phyloP scores from a whole-genome alignment of 2,329 filamentous ascomycete species.

The Stenocarpella maydis region DNA sequence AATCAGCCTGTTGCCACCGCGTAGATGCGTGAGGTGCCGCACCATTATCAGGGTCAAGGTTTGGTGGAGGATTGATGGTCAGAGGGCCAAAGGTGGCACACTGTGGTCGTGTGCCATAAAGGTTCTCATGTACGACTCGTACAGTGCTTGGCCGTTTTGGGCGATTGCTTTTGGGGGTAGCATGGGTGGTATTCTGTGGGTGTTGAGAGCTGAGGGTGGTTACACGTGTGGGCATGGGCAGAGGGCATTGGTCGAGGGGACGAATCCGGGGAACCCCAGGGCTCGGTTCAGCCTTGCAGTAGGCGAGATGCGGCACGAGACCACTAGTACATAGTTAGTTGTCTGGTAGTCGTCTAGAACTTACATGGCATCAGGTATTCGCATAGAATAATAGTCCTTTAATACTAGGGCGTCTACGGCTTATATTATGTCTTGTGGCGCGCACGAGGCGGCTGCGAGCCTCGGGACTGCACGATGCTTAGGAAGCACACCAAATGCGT shows the following conservation, averaged over 20 bases:
- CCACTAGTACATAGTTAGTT: not conserved
- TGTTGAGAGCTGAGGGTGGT: not conserved
- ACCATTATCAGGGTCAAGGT: not conserved
- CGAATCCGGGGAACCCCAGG: conserved; percentile 1
- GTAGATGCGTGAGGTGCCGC: not conserved
- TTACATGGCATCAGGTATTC: too few relatives aligned
- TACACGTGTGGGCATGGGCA: conserved; percentile 17
- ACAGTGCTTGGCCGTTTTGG: not conserved
- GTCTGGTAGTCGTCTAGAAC: not conserved
- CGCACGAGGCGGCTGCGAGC: conserved; percentile 10
- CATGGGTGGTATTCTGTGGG: not conserved
- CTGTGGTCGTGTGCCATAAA: conserved; percentile 14
- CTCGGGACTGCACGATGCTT: conserved; percentile 4
- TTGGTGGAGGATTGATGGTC: not conserved
- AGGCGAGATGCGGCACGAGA: conserved; percentile 16
- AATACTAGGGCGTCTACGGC: not conserved
- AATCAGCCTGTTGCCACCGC: not conserved
- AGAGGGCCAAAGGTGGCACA: not conserved
- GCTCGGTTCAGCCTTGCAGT: conserved; percentile 15
- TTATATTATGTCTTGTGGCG: not conserved
- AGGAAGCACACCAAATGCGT: not conserved
- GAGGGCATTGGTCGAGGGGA: not conserved
- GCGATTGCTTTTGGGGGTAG: conserved; percentile 15
- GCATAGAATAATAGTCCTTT: too few relatives aligned
- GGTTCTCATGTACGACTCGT: conserved; percentile 21